Percentiles rank a stretch among this genome's conserved stretches.
Evolutionary conservation across 2,329 filamentous ascomycete genomes (phyloP).

Genomic region (Ceratocystis ficicola): DNA sequence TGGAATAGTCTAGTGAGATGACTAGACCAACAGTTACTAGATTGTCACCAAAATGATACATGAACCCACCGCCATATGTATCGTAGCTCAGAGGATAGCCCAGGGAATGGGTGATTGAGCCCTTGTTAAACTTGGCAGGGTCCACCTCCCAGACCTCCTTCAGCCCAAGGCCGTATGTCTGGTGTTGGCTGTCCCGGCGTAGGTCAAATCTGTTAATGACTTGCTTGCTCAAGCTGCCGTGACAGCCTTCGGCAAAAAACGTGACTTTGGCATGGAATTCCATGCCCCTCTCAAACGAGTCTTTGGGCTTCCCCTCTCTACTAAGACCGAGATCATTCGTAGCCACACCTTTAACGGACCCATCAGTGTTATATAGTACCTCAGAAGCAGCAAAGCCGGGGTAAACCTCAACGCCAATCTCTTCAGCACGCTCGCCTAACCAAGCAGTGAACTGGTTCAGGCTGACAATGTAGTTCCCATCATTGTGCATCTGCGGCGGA

Average conservation of each 20-base stretch:
- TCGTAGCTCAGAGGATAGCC: constrained; percentile 80
- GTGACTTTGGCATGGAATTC: constrained; percentile 91
- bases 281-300: constrained; percentile 91
- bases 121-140: constrained; percentile 81
- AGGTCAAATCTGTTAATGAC: constrained; percentile 90
- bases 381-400: constrained; percentile 92
- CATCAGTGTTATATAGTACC: constrained; percentile 74
- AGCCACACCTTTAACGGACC: constrained; percentile 82
- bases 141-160: constrained; percentile 98
- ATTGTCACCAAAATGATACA: constrained; percentile 99
- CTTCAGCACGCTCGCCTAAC: constrained; percentile 92
- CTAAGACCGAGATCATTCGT: constrained; percentile 88
- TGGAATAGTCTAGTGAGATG: constrained; percentile 86
- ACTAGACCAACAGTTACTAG: constrained; percentile 86
- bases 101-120: constrained; percentile 77
- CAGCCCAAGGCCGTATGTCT: constrained; percentile 87
- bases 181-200: constrained; percentile 74
- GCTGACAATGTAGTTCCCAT: constrained; percentile 95
- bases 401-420: constrained; percentile 89
- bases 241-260: constrained; percentile 86
- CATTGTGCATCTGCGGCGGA: constrained; percentile 95
- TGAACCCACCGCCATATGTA: constrained; percentile 95
- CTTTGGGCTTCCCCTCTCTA: constrained; percentile 72
- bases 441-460: constrained; percentile 92
- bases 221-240: constrained; percentile 90